A percentile compares a stretch with the other conserved stretches of the same genome.
phyloP scores from a whole-genome alignment of 352 stramenopile genomes.

The Phytophthora megakarya region DNA sequence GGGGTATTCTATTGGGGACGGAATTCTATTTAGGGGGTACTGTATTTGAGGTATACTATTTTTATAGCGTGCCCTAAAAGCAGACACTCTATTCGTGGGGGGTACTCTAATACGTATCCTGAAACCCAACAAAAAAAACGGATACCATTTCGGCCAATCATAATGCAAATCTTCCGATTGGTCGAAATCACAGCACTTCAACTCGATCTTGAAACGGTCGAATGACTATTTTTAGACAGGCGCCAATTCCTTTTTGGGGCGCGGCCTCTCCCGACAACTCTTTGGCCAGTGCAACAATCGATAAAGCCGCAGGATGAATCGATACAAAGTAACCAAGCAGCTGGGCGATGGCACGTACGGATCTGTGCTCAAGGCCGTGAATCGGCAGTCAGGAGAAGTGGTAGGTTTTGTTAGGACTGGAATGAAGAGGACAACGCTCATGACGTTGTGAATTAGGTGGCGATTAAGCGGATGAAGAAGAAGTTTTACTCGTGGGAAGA shows the following conservation, averaged over 20 bases:
- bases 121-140: no score
- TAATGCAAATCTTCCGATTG: no score
- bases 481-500: slow-evolving; percentile 97
- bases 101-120: no score
- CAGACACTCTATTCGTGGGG: no score
- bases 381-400: slow-evolving; percentile 93
- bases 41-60: no score
- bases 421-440: background rate
- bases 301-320: slow-evolving; percentile 70
- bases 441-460: slow-evolving; percentile 59
- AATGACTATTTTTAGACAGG: slow-evolving; percentile 25
- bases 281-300: slow-evolving; percentile 28
- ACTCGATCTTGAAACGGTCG: slow-evolving; percentile 28
- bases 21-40: no score
- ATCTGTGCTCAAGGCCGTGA: slow-evolving; percentile 94
- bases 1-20: no score
- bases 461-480: slow-evolving; percentile 98
- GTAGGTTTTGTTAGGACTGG: slow-evolving; percentile 40
- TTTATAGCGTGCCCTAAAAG: no score
- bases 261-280: slow-evolving; percentile 23
- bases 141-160: no score
- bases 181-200: slow-evolving; percentile 20
- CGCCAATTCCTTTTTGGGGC: slow-evolving; percentile 12
- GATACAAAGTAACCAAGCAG: slow-evolving; percentile 96
- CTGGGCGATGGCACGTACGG: slow-evolving; percentile 96